phyloP scores from a whole-genome alignment of 2,329 filamentous ascomycete genomes.

The Botrytis deweyae region DNA sequence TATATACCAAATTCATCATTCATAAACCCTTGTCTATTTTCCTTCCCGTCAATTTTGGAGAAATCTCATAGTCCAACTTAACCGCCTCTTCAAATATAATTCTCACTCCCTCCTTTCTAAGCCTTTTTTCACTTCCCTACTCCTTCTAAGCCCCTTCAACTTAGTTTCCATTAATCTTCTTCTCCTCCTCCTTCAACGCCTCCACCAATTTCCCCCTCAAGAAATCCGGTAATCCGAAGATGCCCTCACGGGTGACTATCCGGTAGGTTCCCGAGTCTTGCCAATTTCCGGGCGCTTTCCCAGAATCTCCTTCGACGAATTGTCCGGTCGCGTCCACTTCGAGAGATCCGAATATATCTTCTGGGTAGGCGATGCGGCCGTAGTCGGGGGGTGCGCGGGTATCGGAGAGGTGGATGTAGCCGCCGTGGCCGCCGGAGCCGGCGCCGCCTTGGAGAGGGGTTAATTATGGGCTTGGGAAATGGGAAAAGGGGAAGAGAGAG shows the following conservation, averaged over 20 bases:
- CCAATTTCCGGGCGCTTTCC: conserved; percentile 46
- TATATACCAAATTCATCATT: not conserved
- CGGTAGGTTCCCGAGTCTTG: conserved; percentile 63
- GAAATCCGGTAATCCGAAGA: conserved; percentile 57
- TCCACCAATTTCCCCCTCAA: conserved; percentile 54
- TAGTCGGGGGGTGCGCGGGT: conserved; percentile 63
- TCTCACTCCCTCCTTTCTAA: too few relatives aligned
- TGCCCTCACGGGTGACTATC: conserved; percentile 63
- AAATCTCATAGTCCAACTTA: not conserved
- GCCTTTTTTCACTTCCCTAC: not conserved
- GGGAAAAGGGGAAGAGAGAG: too few relatives aligned
- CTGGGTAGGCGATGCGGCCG: conserved; percentile 66
- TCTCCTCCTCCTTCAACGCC: conserved; percentile 53
- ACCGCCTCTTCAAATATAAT: not conserved
- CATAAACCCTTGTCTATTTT: not conserved
- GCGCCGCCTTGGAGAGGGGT: conserved; percentile 49
- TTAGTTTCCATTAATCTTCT: conserved; percentile 24
- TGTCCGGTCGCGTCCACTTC: conserved; percentile 59
- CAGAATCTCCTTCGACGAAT: conserved; percentile 41
- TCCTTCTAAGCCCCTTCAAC: conserved; percentile 25
- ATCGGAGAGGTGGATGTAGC: conserved; percentile 66
- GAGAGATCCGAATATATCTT: conserved; percentile 68
- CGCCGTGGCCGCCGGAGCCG: conserved; percentile 58
- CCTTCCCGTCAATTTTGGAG: not conserved
- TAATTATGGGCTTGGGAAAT: conserved; percentile 25